These are phyloP conservation scores for Lentinula aciculospora DNA, from an alignment of 768 basidiomycete species.

Conservation along the genomic window DNA sequence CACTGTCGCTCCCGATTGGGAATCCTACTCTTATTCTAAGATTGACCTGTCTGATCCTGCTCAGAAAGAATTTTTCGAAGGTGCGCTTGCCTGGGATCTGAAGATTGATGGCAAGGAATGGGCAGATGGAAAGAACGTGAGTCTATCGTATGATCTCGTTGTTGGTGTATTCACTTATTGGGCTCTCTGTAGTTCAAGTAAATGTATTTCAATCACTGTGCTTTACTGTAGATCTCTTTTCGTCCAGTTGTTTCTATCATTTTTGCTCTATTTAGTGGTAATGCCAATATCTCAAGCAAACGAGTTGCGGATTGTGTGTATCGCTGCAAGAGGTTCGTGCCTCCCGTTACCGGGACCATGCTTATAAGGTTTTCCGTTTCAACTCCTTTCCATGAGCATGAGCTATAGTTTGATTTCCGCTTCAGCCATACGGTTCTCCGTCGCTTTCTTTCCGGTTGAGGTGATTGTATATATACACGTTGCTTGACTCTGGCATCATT, in stretches of 20 bases:
- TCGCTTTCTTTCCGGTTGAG: neutral
- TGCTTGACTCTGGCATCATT: neutral
- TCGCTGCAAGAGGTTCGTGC: too few species aligned
- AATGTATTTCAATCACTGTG: conserved; percentile 6
- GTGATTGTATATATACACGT: neutral
- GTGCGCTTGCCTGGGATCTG: conserved; percentile 90
- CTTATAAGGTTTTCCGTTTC: too few species aligned
- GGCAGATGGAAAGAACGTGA: conserved; percentile 86
- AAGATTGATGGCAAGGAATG: conserved; percentile 85
- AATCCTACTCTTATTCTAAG: conserved; percentile 77
- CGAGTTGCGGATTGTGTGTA: too few species aligned
- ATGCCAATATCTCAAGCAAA: neutral
- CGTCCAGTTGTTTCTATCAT: neutral
- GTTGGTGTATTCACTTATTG: conserved; percentile 7
- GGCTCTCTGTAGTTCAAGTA: conserved; percentile 26
- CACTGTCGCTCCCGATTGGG: conserved; percentile 84
- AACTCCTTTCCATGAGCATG: neutral
- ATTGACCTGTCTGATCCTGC: conserved; percentile 68
- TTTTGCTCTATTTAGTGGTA: neutral
- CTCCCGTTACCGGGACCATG: too few species aligned
- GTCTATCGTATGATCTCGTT: conserved; percentile 25
- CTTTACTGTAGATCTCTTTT: neutral
- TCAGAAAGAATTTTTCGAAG: conserved; percentile 91
- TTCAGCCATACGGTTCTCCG: neutral
- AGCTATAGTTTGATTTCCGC: neutral